These are phyloP conservation scores for Cryptosporidium baileyi DNA, from an alignment of 169 alveolate species.

Conservation along the genomic window DNA sequence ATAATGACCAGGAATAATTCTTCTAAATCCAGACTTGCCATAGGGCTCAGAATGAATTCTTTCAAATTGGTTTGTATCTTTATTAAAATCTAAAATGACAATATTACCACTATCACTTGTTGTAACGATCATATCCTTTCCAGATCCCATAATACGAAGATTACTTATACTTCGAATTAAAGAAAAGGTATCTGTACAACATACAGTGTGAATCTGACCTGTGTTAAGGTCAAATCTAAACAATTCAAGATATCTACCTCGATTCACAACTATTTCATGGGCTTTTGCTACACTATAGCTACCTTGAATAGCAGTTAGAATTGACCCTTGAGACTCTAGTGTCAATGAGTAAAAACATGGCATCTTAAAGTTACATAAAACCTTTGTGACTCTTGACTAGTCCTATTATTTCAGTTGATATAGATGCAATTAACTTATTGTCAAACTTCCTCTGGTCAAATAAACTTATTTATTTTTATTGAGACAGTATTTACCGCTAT, in stretches of 20 bases:
- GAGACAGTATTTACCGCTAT: constrained; percentile 59
- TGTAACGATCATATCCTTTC: constrained; percentile 91
- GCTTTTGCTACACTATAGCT: constrained; percentile 96
- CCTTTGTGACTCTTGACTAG: neutral
- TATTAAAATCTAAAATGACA: constrained; percentile 90
- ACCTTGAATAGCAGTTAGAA: constrained; percentile 95
- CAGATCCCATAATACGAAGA: constrained; percentile 91
- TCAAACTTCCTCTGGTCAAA: neutral
- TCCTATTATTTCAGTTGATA: neutral
- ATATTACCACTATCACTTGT: constrained; percentile 97
- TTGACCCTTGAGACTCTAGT: constrained; percentile 95
- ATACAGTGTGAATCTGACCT: constrained; percentile 89
- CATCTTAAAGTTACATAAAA: constrained; percentile 76
- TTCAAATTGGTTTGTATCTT: constrained; percentile 85
- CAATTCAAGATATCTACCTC: constrained; percentile 93
- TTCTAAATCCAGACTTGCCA: constrained; percentile 96
- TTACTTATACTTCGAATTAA: constrained; percentile 90
- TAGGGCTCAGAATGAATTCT: constrained; percentile 96
- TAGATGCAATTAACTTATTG: constrained; percentile 1
- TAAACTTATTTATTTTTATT: neutral
- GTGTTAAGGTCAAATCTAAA: constrained; percentile 89
- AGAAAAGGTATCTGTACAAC: constrained; percentile 93
- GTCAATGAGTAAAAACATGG: constrained; percentile 95
- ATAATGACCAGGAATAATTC: constrained; percentile 98
- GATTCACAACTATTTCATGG: constrained; percentile 95